Evolutionary conservation across 148 eudicot genomes (phyloP).

Genomic region (Silene conica): DNA sequence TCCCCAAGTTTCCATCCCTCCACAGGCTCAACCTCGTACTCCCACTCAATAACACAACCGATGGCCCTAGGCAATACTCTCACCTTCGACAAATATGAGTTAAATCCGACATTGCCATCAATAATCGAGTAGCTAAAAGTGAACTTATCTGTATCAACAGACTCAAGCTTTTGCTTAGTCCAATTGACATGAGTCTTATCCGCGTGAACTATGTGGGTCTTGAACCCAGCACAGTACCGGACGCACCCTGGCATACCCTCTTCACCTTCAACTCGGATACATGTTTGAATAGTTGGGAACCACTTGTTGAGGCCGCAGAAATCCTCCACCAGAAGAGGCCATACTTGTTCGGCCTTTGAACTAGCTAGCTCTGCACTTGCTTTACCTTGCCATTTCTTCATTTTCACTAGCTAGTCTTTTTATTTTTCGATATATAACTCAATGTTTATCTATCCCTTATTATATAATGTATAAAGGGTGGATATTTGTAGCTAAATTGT

Average conservation of each 20-base stretch:
- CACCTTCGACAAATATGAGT: conserved; percentile 31
- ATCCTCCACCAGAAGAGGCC: conserved; percentile 32
- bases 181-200: conserved; percentile 26
- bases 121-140: conserved; percentile 29
- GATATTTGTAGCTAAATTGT: background rate
- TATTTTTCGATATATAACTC: background rate
- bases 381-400: conserved; percentile 32
- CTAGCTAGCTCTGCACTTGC: conserved; percentile 25
- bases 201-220: conserved; percentile 22
- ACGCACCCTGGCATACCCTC: conserved; percentile 32
- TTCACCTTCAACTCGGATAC: conserved; percentile 26
- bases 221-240: conserved; percentile 33
- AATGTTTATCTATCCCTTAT: background rate
- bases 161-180: conserved; percentile 37
- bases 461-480: background rate
- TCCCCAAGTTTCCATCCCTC: conserved; percentile 31
- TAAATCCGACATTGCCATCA: conserved; percentile 42
- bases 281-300: conserved; percentile 33
- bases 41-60: conserved; percentile 38
- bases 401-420: too few relatives aligned
- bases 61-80: conserved; percentile 17
- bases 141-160: conserved; percentile 25
- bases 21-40: conserved; percentile 38
- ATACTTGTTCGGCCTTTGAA: conserved; percentile 30
- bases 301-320: conserved; percentile 37